These are phyloP conservation scores for Climacium dendroides DNA, from an alignment of 225 moss, liverwort and hornwort species.

Conservation along the genomic window DNA sequence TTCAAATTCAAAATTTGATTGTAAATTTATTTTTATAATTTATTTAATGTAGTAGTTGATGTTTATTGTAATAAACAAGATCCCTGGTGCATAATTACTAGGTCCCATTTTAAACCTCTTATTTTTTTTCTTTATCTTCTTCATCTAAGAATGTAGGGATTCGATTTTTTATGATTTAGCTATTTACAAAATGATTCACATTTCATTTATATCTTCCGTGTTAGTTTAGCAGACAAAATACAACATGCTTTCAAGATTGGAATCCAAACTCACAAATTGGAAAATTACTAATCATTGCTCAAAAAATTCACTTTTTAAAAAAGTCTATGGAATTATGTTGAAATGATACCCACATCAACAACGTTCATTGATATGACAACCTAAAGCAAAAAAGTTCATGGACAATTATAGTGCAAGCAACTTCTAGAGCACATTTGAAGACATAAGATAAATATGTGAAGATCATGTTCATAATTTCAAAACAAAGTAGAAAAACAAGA, in stretches of 20 bases:
- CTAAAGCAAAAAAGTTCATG: no score
- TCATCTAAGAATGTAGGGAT: background rate
- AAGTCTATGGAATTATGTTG: background rate
- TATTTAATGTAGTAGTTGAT: fast-evolving
- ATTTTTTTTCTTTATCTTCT: background rate
- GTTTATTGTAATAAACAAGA: background rate
- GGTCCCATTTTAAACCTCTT: background rate
- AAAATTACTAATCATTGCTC: background rate
- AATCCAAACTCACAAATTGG: background rate
- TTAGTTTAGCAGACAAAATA: fast-evolving
- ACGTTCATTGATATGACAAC: fast-evolving
- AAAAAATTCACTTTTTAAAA: background rate
- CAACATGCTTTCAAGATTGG: background rate
- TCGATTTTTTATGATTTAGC: background rate
- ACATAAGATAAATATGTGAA: background rate
- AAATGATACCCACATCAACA: background rate
- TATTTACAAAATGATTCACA: background rate
- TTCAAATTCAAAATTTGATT: background rate
- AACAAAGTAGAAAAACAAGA: background rate
- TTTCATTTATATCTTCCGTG: background rate
- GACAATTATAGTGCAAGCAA: background rate
- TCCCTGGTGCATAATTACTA: no score
- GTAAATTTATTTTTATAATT: background rate
- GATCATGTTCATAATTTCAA: background rate
- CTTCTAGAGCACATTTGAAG: background rate